A percentile compares a stretch with the other conserved stretches of the same genome.
These are phyloP conservation scores for Hypericum androsaemum DNA, from an alignment of 345 rosid genomes.

Conservation along the genomic window DNA sequence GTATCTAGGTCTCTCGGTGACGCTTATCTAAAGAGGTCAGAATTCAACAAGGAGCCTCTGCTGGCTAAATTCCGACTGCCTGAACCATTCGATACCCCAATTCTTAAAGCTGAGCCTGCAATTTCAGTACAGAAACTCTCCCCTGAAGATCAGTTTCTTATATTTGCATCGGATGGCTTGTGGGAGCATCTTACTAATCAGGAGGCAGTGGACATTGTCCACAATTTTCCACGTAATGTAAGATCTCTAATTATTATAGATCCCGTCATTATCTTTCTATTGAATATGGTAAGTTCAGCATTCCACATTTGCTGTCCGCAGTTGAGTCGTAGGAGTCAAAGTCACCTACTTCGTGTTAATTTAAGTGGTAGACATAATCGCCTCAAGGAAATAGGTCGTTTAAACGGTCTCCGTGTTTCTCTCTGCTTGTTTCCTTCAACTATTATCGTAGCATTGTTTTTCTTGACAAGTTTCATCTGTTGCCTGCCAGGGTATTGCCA, in stretches of 20 bases:
- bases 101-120: background rate
- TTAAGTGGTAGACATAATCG: too few relatives aligned
- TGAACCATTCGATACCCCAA: background rate
- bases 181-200: slow-evolving; percentile 5
- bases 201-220: slow-evolving; percentile 1
- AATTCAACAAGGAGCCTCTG: slow-evolving; percentile 2
- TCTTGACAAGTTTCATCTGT: too few relatives aligned
- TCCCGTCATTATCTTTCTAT: too few relatives aligned
- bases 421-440: background rate
- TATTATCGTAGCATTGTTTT: too few relatives aligned
- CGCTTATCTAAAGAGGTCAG: slow-evolving; percentile 3
- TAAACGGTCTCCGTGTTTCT: too few relatives aligned
- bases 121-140: background rate
- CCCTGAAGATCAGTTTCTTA: slow-evolving; percentile 3
- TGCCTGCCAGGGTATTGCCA: background rate
- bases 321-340: too few relatives aligned
- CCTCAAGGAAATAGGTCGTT: too few relatives aligned
- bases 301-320: too few relatives aligned
- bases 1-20: slow-evolving; percentile 3
- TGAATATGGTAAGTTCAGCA: too few relatives aligned
- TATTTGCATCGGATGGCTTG: slow-evolving; percentile 5
- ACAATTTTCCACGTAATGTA: background rate
- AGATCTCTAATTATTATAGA: background rate
- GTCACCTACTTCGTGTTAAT: too few relatives aligned
- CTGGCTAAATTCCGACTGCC: slow-evolving; percentile 1